A percentile compares a stretch with the other conserved stretches of the same genome.
Conservation (phyloP, 345 rosid genomes). For the Arabidopsis suecica region DNA sequence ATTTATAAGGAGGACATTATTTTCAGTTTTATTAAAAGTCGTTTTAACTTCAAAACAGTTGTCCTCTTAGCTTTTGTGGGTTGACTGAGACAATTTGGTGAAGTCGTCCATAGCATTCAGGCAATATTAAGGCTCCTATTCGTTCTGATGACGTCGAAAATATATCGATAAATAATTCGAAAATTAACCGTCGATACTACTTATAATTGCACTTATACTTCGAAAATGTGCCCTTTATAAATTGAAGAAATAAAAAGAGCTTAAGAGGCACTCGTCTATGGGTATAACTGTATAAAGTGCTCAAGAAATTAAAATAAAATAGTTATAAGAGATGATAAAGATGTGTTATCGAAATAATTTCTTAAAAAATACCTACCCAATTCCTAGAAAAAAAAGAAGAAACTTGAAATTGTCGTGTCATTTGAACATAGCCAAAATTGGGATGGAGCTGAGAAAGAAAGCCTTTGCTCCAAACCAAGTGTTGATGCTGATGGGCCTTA, state of each 20-base stretch:
- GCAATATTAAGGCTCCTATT: neutral
- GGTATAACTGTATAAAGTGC: no score
- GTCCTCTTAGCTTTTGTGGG: no score
- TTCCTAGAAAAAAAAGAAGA: no score
- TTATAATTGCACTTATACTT: no score
- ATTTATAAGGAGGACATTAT: neutral
- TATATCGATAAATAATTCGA: neutral
- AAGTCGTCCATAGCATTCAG: slow-evolving; percentile 15
- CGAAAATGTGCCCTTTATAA: no score
- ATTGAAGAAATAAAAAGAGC: no score
- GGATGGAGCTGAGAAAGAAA: neutral
- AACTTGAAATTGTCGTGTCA: neutral
- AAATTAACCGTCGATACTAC: neutral
- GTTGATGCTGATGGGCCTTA: slow-evolving; percentile 3
- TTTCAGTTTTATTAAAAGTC: neutral
- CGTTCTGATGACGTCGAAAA: neutral
- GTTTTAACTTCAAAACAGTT: neutral
- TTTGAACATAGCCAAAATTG: neutral
- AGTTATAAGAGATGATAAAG: no score
- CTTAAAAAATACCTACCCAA: no score
- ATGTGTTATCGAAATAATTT: neutral
- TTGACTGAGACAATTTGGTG: neutral
- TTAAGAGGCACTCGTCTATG: no score
- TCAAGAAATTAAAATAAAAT: no score
- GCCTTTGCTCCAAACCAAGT: neutral